Evolutionary conservation across 768 basidiomycete species (phyloP).

Genomic region (Pluteus cervinus): DNA sequence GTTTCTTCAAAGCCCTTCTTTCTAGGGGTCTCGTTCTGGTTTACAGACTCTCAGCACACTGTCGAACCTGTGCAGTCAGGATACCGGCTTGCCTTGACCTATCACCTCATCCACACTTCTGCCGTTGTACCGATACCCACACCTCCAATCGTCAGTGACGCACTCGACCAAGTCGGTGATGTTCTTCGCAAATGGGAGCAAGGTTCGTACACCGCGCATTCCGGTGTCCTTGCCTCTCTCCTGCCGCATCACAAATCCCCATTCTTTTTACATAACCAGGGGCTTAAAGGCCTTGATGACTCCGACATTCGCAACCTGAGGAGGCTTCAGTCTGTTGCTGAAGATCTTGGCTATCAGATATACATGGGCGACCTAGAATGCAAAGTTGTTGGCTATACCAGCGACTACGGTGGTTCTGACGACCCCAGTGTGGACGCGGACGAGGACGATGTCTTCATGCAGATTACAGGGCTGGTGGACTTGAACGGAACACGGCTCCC

Average conservation of each 20-base stretch:
- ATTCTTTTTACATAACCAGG: no score
- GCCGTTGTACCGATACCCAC: conserved; percentile 10
- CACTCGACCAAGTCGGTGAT: conserved; percentile 13
- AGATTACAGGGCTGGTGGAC: no score
- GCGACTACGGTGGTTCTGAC: no score
- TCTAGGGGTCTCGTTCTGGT: conserved; percentile 31
- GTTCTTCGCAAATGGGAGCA: conserved; percentile 23
- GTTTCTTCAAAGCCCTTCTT: conserved; percentile 12
- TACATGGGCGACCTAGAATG: no score
- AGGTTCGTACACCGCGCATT: background rate
- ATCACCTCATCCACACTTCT: conserved; percentile 29
- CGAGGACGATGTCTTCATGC: no score
- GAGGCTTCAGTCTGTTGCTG: no score
- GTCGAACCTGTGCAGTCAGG: conserved; percentile 32
- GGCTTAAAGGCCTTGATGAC: no score
- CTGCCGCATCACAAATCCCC: conserved; percentile 15
- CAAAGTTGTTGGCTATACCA: no score
- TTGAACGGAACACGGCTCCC: no score
- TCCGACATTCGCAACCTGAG: no score
- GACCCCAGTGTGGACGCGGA: no score
- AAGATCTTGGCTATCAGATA: no score
- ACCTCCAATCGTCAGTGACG: conserved; percentile 10
- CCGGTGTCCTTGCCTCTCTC: conserved; percentile 9
- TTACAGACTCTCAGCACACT: conserved; percentile 32
- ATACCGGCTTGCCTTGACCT: conserved; percentile 32